Evolutionary conservation across 73 alveolate species (phyloP).

Genomic region (Stentor coeruleus): DNA sequence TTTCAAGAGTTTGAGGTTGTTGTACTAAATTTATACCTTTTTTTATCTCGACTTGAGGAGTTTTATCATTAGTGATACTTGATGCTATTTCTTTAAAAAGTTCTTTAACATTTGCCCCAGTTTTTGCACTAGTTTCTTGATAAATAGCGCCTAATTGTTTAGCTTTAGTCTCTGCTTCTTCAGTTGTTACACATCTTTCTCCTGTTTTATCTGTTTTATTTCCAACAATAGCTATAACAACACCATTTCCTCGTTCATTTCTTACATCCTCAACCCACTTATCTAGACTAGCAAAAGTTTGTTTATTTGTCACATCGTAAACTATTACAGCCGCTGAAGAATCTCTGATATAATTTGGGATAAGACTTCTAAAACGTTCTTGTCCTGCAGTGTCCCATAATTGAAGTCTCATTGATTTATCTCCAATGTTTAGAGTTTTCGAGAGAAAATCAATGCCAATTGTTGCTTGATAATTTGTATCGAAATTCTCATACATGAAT

Average conservation of each 20-base stretch:
- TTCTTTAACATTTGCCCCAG: conserved; percentile 60
- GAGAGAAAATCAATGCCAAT: conserved; percentile 96
- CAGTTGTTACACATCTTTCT: conserved; percentile 40
- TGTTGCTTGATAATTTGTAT: conserved; percentile 72
- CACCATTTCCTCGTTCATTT: conserved; percentile 68
- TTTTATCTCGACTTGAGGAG: too few species aligned
- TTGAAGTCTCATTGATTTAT: conserved; percentile 63
- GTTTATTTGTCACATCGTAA: conserved; percentile 57
- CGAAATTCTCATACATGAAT: conserved; percentile 66
- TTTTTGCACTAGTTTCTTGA: conserved; percentile 74
- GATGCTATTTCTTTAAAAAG: conserved; percentile 62
- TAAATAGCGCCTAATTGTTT: conserved; percentile 72
- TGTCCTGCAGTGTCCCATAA: conserved; percentile 80
- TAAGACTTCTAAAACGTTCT: conserved; percentile 61
- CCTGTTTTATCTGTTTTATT: conserved; percentile 63
- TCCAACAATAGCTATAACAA: conserved; percentile 68
- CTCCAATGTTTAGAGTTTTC: conserved; percentile 81
- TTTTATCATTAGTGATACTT: conserved; percentile 42
- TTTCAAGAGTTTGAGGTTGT: too few species aligned
- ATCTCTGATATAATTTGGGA: conserved; percentile 68
- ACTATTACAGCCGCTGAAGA: conserved; percentile 71
- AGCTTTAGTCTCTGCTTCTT: conserved; percentile 64
- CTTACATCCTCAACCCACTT: conserved; percentile 90
- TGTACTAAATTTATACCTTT: too few species aligned
- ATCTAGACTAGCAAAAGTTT: conserved; percentile 47